phyloP scores from a whole-genome alignment of 495 filamentous ascomycete species.

The Neurospora sublineolata region DNA sequence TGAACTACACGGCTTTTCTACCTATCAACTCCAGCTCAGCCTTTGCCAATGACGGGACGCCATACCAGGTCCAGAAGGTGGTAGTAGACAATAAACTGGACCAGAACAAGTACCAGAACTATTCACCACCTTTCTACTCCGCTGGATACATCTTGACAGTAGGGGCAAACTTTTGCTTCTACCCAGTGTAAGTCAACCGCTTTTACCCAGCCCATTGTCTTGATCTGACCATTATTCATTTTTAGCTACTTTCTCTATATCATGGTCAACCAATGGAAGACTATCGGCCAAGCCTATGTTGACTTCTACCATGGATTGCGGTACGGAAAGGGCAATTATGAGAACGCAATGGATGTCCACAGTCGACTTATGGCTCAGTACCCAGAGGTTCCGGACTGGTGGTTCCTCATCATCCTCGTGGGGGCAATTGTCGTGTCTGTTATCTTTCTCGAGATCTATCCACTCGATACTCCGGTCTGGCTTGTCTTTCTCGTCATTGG shows the following conservation, averaged over 20 bases:
- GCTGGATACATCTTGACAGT: constrained; percentile 48
- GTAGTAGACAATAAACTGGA: constrained; percentile 41
- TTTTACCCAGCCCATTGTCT: neutral
- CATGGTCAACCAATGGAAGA: constrained; percentile 41
- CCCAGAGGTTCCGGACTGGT: constrained; percentile 49
- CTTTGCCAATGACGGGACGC: constrained; percentile 44
- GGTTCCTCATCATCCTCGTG: constrained; percentile 40
- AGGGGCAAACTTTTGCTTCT: constrained; percentile 48
- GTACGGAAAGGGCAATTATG: constrained; percentile 34
- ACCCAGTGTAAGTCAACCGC: constrained; percentile 24
- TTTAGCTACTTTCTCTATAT: constrained; percentile 39
- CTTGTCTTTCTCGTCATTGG: constrained; percentile 25
- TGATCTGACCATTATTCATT: neutral
- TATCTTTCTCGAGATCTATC: constrained; percentile 39
- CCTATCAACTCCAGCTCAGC: constrained; percentile 36
- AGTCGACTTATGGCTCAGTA: constrained; percentile 47
- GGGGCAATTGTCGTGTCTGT: constrained; percentile 40
- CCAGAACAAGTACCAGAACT: constrained; percentile 35
- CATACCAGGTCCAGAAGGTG: constrained; percentile 43
- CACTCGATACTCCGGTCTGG: constrained; percentile 23
- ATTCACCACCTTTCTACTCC: constrained; percentile 51
- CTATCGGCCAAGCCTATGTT: constrained; percentile 17
- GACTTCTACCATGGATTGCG: constrained; percentile 34
- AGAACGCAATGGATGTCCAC: constrained; percentile 49
- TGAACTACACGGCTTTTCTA: constrained; percentile 40